Base-by-base conservation (phyloP, 2,329 filamentous ascomycete species). In the Pseudogymnoascus sp. region DNA sequence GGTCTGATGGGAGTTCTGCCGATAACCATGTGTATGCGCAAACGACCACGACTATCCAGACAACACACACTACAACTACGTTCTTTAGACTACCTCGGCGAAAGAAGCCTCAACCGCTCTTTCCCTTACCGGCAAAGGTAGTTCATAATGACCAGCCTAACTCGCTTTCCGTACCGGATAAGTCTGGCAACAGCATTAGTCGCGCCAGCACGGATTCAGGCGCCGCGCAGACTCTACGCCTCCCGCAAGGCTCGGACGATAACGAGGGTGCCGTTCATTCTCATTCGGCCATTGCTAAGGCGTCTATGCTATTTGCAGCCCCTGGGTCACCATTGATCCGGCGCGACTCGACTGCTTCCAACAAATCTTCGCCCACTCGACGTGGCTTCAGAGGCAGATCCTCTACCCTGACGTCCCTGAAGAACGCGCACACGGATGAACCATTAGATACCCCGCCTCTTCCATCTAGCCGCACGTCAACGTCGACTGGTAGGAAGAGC, bases 401-500 rank as follows among this genome's bases (percentile, higher is more conserved):
- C 15, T 95, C 92, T 4, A 97, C 94, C 0, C 81, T 95, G 76
- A 92, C 89, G 67, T 97, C 92, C 0, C 73, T 92, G 41, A 84
- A 86, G 15, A 84, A 87, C 64, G 80, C 82, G 59, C 89, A 86
- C 0, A 84, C 85, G 59, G 89, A 90, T 63, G 83, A 87, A 33
- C 83, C 85, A 59, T 79, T 88, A 4, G 77, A 83, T 5, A 84
- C 86, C 2, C 84, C 85, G 3, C 82, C 82, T 21, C 73, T 84
- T n/a, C 69, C 67, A 33, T 70, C 70, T 3, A 65, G 66, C 2
- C 81, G 91, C 58, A 92, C 84, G 5, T 96, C 92, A 0, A 90
- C 87, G 0, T 96, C 90, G 0, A 92, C 87, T n/a, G 91, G 92
- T 4, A 83, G 94, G 59, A 94, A 92, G 73, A 97, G 92, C 73